Evolutionary conservation across 345 rosid genomes (phyloP).

Genomic region (Ailanthus altissimus): DNA sequence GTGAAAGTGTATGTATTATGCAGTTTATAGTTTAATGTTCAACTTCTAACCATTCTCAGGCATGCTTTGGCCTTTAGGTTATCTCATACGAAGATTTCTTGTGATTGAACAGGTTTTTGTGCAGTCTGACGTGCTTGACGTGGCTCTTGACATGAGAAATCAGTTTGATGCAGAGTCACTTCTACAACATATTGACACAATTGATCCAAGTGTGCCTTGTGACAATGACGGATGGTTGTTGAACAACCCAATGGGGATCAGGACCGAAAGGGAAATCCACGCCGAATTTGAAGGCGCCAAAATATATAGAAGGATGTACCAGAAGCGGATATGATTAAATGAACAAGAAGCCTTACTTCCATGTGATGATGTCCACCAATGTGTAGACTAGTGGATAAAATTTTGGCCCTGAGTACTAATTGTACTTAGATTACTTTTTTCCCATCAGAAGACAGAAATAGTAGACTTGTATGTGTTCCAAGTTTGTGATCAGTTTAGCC

Average conservation of each 20-base stretch:
- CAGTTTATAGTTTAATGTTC: too few species aligned
- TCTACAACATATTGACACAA: slow-evolving; percentile 50
- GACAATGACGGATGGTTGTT: slow-evolving; percentile 72
- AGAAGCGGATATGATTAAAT: slow-evolving; percentile 29
- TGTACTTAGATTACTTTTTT: too few species aligned
- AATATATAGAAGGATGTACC: slow-evolving; percentile 79
- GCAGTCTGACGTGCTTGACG: slow-evolving; percentile 89
- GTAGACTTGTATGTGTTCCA: background rate
- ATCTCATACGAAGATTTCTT: background rate
- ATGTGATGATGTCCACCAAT: background rate
- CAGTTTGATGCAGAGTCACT: slow-evolving; percentile 57
- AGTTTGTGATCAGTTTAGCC: background rate
- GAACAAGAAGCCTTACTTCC: background rate
- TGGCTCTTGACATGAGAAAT: slow-evolving; percentile 80
- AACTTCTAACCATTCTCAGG: background rate
- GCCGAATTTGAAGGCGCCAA: slow-evolving; percentile 78
- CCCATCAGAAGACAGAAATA: background rate
- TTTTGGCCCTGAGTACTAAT: background rate
- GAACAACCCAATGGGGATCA: slow-evolving; percentile 76
- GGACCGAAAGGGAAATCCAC: slow-evolving; percentile 92
- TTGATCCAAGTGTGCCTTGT: slow-evolving; percentile 33
- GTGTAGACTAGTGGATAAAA: background rate
- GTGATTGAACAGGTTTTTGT: slow-evolving; percentile 61
- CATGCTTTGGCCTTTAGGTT: background rate
- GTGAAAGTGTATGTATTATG: background rate